A percentile compares a stretch with the other conserved stretches of the same genome.
phyloP scores from a whole-genome alignment of 495 filamentous ascomycete species.

The Letharia columbiana region DNA sequence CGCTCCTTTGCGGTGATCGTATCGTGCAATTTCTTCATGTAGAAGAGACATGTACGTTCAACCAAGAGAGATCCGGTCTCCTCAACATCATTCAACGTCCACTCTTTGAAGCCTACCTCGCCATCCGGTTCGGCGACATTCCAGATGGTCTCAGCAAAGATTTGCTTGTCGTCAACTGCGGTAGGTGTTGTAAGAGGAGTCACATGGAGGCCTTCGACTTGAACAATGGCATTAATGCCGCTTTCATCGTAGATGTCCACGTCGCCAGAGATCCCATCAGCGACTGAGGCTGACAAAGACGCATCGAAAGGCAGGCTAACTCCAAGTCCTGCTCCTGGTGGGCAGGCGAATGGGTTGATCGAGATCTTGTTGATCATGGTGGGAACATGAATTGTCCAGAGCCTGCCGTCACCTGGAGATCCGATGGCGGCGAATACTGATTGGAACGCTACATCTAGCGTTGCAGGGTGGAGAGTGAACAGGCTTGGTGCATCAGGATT shows the following conservation, averaged over 20 bases:
- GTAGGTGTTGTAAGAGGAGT: constrained; percentile 17
- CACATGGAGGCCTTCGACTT: constrained; percentile 26
- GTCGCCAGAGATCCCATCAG: constrained; percentile 24
- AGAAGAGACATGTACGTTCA: not conserved
- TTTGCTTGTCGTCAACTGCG: not conserved
- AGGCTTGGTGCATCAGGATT: not conserved
- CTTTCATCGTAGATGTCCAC: constrained; percentile 24
- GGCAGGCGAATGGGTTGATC: constrained; percentile 22
- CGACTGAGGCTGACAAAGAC: constrained; percentile 5
- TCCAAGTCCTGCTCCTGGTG: not conserved
- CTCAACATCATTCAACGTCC: not conserved
- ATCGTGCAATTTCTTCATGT: not conserved
- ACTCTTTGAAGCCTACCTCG: not conserved
- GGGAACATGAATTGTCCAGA: constrained; percentile 29
- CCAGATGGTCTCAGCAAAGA: constrained; percentile 14
- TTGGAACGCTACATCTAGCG: constrained; percentile 37
- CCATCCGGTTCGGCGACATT: constrained; percentile 8
- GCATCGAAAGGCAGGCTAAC: constrained; percentile 12
- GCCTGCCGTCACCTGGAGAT: constrained; percentile 28
- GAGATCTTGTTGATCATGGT: constrained; percentile 29
- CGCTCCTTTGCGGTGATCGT: constrained; percentile 13
- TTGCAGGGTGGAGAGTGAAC: constrained; percentile 32
- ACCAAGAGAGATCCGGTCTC: constrained; percentile 10
- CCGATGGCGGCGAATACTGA: constrained; percentile 35
- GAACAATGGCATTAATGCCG: constrained; percentile 23